Evolutionary conservation across 805 yeast genomes (phyloP).

Genomic region (Groenewaldozyma salmanticensis): DNA sequence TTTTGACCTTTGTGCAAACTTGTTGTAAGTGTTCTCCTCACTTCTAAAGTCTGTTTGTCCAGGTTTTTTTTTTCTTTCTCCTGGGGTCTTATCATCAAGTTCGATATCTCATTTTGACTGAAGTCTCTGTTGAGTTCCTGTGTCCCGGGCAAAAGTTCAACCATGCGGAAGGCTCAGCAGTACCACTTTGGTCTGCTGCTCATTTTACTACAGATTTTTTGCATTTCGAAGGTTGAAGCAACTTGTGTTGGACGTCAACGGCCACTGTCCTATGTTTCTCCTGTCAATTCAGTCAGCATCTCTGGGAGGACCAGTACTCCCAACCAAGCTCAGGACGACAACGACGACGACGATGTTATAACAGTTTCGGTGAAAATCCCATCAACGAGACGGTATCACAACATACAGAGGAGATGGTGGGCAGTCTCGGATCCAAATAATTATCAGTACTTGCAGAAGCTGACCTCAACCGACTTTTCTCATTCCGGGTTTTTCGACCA

Average conservation of each 20-base stretch:
- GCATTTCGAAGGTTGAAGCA: too few species aligned
- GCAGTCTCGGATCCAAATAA: slow-evolving; percentile 21
- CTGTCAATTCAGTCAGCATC: neutral
- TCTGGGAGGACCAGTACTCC: neutral
- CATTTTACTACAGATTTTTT: too few species aligned
- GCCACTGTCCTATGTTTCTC: slow-evolving; percentile 4
- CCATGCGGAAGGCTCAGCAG: too few species aligned
- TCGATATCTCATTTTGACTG: too few species aligned
- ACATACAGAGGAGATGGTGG: slow-evolving; percentile 22
- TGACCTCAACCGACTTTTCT: neutral
- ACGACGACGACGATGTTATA: slow-evolving; percentile 4
- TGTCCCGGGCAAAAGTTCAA: too few species aligned
- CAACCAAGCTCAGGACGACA: neutral
- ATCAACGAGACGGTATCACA: slow-evolving; percentile 14
- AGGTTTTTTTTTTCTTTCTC: too few species aligned
- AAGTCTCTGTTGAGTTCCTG: too few species aligned
- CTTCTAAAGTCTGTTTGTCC: too few species aligned
- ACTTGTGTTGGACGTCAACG: slow-evolving; percentile 3
- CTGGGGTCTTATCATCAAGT: too few species aligned
- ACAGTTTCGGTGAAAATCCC: slow-evolving; percentile 16
- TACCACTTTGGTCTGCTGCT: too few species aligned
- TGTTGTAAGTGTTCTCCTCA: too few species aligned
- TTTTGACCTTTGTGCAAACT: too few species aligned
- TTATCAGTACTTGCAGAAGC: neutral
- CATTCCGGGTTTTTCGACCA: neutral